Percentiles rank a stretch among this genome's conserved stretches.
These are phyloP conservation scores for Pseudoscleropodium purum DNA, from an alignment of 225 moss, liverwort and hornwort species.

Conservation along the genomic window DNA sequence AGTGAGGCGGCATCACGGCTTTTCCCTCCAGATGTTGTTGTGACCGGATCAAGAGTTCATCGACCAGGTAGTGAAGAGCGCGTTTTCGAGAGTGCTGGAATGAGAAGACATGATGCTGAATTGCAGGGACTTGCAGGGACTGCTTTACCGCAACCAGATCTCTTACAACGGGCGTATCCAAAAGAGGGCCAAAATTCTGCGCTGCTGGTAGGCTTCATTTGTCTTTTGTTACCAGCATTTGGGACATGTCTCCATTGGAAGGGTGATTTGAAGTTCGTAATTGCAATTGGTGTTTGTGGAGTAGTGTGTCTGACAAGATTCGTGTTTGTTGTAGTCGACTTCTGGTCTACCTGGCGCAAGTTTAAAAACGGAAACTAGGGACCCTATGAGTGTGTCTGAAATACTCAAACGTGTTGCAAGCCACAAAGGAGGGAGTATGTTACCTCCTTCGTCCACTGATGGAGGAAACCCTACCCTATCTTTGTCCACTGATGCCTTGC, in stretches of 20 bases:
- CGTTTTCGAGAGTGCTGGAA: constrained; percentile 4
- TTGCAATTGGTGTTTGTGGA: not conserved
- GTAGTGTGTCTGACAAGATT: constrained; percentile 7
- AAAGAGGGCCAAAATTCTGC: constrained; percentile 27
- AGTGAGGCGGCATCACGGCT: not conserved
- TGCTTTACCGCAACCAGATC: constrained; percentile 11
- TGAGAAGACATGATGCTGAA: constrained; percentile 7
- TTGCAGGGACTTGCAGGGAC: constrained; percentile 8
- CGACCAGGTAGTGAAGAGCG: constrained; percentile 24
- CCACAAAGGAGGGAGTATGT: constrained; percentile 32
- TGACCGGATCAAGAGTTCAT: constrained; percentile 6
- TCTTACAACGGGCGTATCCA: constrained; percentile 16
- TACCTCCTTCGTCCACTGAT: constrained; percentile 23
- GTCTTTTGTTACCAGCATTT: not conserved
- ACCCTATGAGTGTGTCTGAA: constrained; percentile 34
- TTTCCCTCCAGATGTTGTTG: not conserved
- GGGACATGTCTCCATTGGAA: not conserved
- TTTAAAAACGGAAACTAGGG: constrained; percentile 15
- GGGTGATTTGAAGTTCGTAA: not conserved
- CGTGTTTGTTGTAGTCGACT: constrained; percentile 39
- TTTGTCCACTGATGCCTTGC: not conserved
- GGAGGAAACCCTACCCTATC: constrained; percentile 7
- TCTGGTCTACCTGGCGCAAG: constrained; percentile 13
- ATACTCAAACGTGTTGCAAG: constrained; percentile 32
- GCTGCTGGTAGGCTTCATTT: constrained; percentile 25